Conservation (phyloP, 441 rosid species). For the Flueggea neowawraea region DNA sequence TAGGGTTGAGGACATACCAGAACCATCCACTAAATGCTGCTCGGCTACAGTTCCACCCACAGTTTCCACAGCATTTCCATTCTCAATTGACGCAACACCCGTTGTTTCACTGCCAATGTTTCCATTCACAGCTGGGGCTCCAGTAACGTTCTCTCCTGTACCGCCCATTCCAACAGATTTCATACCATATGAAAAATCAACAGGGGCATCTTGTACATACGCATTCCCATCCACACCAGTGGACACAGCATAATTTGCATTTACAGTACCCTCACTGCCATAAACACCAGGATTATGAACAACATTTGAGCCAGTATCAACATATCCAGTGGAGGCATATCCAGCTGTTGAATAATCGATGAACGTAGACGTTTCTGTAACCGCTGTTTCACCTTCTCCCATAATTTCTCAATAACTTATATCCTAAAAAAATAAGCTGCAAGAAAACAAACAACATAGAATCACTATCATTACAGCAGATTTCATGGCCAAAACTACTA, state of each 20-base stretch:
- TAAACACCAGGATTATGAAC: neutral
- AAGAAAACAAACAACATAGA: slow-evolving; percentile 3
- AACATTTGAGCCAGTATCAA: slow-evolving; percentile 19
- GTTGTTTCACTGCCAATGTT: slow-evolving; percentile 32
- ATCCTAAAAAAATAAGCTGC: slow-evolving; percentile 16
- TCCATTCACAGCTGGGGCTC: slow-evolving; percentile 44
- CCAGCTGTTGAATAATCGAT: slow-evolving; percentile 36
- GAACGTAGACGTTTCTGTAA: slow-evolving; percentile 42
- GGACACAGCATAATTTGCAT: slow-evolving; percentile 16
- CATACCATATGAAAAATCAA: slow-evolving; percentile 25
- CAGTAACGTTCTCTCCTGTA: slow-evolving; percentile 19
- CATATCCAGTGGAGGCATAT: slow-evolving; percentile 20
- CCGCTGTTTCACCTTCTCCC: slow-evolving; percentile 77
- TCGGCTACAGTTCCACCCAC: slow-evolving; percentile 32
- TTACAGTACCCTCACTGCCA: slow-evolving; percentile 32
- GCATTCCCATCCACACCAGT: slow-evolving; percentile 16
- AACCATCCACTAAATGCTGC: slow-evolving; percentile 42
- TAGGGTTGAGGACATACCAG: slow-evolving; percentile 40
- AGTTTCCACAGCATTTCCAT: slow-evolving; percentile 44
- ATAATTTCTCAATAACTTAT: slow-evolving; percentile 23
- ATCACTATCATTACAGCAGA: neutral
- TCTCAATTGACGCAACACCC: slow-evolving; percentile 37
- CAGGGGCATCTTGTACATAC: neutral
- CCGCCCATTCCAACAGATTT: slow-evolving; percentile 19
- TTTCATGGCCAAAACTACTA: neutral